Base-by-base conservation (phyloP, 2,329 filamentous ascomycete species). In the Huntiella omanensis region DNA sequence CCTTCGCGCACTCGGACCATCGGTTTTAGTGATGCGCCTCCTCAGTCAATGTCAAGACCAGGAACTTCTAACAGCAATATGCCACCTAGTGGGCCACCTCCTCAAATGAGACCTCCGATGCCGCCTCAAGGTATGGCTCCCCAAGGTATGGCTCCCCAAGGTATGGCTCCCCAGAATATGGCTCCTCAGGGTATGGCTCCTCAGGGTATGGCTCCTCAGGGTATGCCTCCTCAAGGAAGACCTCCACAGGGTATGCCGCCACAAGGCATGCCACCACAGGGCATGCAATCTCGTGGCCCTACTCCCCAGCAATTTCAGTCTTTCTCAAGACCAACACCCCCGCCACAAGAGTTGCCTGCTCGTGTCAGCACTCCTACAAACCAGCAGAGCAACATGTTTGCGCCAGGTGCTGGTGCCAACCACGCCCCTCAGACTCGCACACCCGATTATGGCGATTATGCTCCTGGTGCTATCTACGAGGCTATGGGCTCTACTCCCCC, bases 11-110 rank as follows among this genome's bases (percentile, higher is more conserved):
- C 57, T 55, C 66, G 66, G 15, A 28, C 43, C 7, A 68, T 77
- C n/a, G 70, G 70, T 10, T 77, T 78, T 53, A 67, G 71, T 4
- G 74, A 77, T 37, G 70, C 73, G 36, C 56, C 59, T 4, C 63
- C 63, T 1, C 67, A 43, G n/a, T 43, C 40, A 35, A 43, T 41
- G 13, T 41, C 40, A 13, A 28, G 22, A 28, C 22, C 22, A 28
- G 22, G 22, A 28, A 33, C 41, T 6, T 28, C 22, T 16, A 42
- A 39, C 33, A 33, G 39, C 13, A 28, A 40, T 16, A 34, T 32
- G 3, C 45, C 45, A n/a, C 39, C 39, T 4, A 32, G 38, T 19
- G 39, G 33, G n/a, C 17, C 33, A 33, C 28, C 45, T 8, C 37
- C 28, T 22, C 36, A 40, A 13, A 37, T 11, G 13, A 16, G 33